Conservation (phyloP, 2,329 filamentous ascomycete species). For the Claviceps sp. region DNA sequence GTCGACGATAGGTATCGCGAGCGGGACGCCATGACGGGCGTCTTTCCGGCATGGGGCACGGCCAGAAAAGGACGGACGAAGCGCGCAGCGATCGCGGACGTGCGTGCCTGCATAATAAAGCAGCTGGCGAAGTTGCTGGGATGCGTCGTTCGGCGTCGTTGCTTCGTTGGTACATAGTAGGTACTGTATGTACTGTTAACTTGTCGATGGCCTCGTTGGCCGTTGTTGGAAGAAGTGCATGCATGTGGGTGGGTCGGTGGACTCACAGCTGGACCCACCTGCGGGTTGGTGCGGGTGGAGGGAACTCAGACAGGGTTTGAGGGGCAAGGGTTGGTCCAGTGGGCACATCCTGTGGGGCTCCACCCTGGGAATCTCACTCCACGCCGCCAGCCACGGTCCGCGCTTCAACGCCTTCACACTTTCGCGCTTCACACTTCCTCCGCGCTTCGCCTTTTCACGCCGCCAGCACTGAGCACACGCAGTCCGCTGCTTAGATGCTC, state of each 20-base stretch:
- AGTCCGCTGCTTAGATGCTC: neutral
- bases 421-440: neutral
- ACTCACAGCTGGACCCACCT: neutral
- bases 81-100: constrained; percentile 1
- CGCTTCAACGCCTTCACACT: neutral
- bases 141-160: neutral
- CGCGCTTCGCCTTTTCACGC: neutral
- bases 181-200: no score
- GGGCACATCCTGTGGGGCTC: neutral
- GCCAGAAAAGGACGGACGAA: constrained; percentile 2
- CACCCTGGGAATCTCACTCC: neutral
- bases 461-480: neutral
- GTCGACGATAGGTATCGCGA: neutral
- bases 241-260: neutral
- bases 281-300: no score
- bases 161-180: no score
- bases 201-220: no score
- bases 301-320: no score
- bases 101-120: constrained; percentile 1
- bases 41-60: neutral
- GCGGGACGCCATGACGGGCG: neutral
- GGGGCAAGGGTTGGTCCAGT: neutral
- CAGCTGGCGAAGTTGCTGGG: constrained; percentile 2
- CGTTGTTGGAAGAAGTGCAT: neutral
- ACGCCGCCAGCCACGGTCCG: neutral